These are phyloP conservation scores for Coprinellus aureogranulatus DNA, from an alignment of 768 basidiomycete genomes.

Conservation along the genomic window DNA sequence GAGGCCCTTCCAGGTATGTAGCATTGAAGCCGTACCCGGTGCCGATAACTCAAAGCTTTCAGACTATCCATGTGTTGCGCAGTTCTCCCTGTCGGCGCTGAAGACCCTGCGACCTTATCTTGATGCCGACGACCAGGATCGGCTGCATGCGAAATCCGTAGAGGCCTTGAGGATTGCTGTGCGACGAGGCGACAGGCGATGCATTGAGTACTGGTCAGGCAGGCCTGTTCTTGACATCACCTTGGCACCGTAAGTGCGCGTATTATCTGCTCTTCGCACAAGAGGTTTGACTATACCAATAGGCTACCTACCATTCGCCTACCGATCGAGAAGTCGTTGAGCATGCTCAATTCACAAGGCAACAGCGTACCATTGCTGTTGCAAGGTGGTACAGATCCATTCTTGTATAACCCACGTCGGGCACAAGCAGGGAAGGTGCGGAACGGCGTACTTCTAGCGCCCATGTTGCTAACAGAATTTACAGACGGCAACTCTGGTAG, in stretches of 20 bases:
- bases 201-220: slow-evolving; percentile 85
- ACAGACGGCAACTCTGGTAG: slow-evolving; percentile 62
- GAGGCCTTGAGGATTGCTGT: slow-evolving; percentile 72
- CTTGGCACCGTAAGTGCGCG: slow-evolving; percentile 63
- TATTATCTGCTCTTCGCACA: slow-evolving; percentile 1
- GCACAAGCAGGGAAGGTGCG: slow-evolving; percentile 56
- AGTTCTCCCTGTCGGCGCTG: slow-evolving; percentile 85
- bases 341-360: slow-evolving; percentile 43
- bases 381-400: slow-evolving; percentile 68
- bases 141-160: slow-evolving; percentile 68
- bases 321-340: slow-evolving; percentile 70
- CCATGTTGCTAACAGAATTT: no score
- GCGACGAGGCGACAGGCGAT: slow-evolving; percentile 70
- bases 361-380: slow-evolving; percentile 48
- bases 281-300: slow-evolving; percentile 7
- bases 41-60: not conserved
- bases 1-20: slow-evolving; percentile 83
- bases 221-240: slow-evolving; percentile 77
- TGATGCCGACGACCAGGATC: slow-evolving; percentile 73
- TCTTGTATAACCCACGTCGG: slow-evolving; percentile 89
- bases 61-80: slow-evolving; percentile 86
- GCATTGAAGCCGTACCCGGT: not conserved
- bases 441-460: not conserved
- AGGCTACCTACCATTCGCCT: slow-evolving; percentile 72
- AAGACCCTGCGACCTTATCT: slow-evolving; percentile 70